Percentiles rank a stretch among this genome's conserved stretches.
These are phyloP conservation scores for Pichia pseudocactophila DNA, from an alignment of 805 yeast species.

Conservation along the genomic window DNA sequence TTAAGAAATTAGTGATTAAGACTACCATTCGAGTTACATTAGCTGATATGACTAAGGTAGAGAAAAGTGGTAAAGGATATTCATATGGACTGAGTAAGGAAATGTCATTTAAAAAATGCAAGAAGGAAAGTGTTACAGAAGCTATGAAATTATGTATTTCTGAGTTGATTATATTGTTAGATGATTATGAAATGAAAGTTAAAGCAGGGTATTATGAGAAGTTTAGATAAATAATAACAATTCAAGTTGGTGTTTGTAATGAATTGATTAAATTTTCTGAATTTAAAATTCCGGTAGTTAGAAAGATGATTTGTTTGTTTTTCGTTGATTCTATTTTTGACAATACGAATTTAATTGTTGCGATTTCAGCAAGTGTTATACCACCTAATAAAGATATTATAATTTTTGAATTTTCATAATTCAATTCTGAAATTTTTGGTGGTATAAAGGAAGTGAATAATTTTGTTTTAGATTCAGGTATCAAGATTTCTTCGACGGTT, in stretches of 20 bases:
- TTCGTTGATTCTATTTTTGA: slow-evolving; percentile 27
- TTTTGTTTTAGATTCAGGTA: slow-evolving; percentile 24
- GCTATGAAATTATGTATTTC: slow-evolving; percentile 37
- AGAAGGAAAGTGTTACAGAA: slow-evolving; percentile 40
- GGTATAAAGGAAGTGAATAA: slow-evolving; percentile 22
- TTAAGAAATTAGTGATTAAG: slow-evolving; percentile 1
- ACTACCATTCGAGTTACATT: slow-evolving; percentile 30
- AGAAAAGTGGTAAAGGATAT: slow-evolving; percentile 33
- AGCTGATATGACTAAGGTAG: slow-evolving; percentile 35
- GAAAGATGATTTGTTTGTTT: slow-evolving; percentile 31
- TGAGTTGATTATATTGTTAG: slow-evolving; percentile 25
- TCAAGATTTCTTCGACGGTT: slow-evolving; percentile 20
- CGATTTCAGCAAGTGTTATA: slow-evolving; percentile 72
- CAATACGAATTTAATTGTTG: slow-evolving; percentile 59
- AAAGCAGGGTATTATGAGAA: slow-evolving; percentile 18
- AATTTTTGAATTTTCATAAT: slow-evolving; percentile 20
- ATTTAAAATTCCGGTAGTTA: slow-evolving; percentile 38
- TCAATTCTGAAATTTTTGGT: slow-evolving; percentile 15
- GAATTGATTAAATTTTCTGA: slow-evolving; percentile 27
- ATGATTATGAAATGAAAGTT: slow-evolving; percentile 22
- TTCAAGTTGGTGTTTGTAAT: slow-evolving; percentile 4
- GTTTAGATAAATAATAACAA: slow-evolving; percentile 4
- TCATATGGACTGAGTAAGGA: slow-evolving; percentile 27
- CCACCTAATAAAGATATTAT: slow-evolving; percentile 73
- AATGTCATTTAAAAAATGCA: slow-evolving; percentile 30